Percentiles rank a stretch among this genome's conserved stretches.
These are phyloP conservation scores for Ceratopteris richardii DNA, from an alignment of 75 land plant genomes.

Conservation along the genomic window DNA sequence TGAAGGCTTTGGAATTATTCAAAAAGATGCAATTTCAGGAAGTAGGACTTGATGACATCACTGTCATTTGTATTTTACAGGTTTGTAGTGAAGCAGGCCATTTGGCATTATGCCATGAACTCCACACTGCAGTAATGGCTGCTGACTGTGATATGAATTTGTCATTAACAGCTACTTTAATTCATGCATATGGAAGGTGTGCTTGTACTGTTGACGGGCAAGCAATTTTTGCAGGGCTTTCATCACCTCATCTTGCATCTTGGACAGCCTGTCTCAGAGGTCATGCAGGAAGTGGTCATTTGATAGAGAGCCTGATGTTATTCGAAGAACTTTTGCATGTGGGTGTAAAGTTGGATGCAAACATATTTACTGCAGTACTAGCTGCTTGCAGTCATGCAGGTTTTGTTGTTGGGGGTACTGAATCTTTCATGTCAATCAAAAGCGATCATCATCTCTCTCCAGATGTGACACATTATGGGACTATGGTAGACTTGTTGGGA, in stretches of 20 bases:
- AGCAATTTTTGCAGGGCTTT: slow-evolving; percentile 12
- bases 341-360: slow-evolving; percentile 22
- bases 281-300: slow-evolving; percentile 31
- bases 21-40: slow-evolving; percentile 15
- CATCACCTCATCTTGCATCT: slow-evolving; percentile 16
- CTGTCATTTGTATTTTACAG: slow-evolving; percentile 11
- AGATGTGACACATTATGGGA: slow-evolving; percentile 26
- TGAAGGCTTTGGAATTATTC: slow-evolving; percentile 17
- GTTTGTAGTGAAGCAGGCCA: slow-evolving; percentile 14
- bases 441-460: slow-evolving; percentile 16
- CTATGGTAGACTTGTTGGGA: slow-evolving; percentile 36
- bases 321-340: slow-evolving; percentile 27
- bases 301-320: slow-evolving; percentile 21
- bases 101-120: slow-evolving; percentile 5
- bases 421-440: slow-evolving; percentile 16
- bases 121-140: neutral
- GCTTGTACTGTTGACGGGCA: slow-evolving; percentile 22
- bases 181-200: slow-evolving; percentile 31
- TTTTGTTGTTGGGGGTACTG: slow-evolving; percentile 9
- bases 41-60: slow-evolving; percentile 15
- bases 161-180: slow-evolving; percentile 15
- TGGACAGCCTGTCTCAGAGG: slow-evolving; percentile 32
- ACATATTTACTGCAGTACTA: slow-evolving; percentile 26
- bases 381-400: slow-evolving; percentile 23
- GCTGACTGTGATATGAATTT: neutral